phyloP scores from a whole-genome alignment of 192 early-diverging fungal genomes.

The Coemansia sp. region DNA sequence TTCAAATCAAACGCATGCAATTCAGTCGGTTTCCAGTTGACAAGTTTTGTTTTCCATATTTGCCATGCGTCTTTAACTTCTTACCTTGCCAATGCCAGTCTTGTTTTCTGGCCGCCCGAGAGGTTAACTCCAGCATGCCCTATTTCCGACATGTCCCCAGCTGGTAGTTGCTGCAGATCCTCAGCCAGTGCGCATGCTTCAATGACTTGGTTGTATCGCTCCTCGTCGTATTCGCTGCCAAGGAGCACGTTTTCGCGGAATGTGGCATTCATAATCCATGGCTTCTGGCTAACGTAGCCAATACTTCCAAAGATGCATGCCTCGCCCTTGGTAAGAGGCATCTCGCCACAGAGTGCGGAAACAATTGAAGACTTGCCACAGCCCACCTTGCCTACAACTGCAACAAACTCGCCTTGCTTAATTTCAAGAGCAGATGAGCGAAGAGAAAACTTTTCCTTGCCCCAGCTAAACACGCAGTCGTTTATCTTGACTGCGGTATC shows the following conservation, averaged over 20 bases:
- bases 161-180: constrained; percentile 19
- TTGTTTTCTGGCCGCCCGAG: constrained; percentile 62
- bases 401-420: constrained; percentile 30
- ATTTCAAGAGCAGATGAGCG: constrained; percentile 5
- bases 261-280: constrained; percentile 46
- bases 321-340: constrained; percentile 65
- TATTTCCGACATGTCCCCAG: constrained; percentile 54
- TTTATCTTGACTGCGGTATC: constrained; percentile 6
- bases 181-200: constrained; percentile 26
- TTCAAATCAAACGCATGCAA: too few relatives aligned
- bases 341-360: constrained; percentile 66
- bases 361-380: constrained; percentile 59
- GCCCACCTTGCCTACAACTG: constrained; percentile 57
- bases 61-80: too few relatives aligned
- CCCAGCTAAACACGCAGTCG: constrained; percentile 23
- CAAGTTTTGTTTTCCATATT: background rate
- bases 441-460: constrained; percentile 16
- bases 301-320: constrained; percentile 64
- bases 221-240: constrained; percentile 15
- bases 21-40: too few relatives aligned
- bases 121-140: constrained; percentile 58
- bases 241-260: constrained; percentile 47
- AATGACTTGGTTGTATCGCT: constrained; percentile 23
- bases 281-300: constrained; percentile 39
- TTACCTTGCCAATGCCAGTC: constrained; percentile 59